These are phyloP conservation scores for Pleurotus tuoliensis DNA, from an alignment of 768 basidiomycete species.

Conservation along the genomic window DNA sequence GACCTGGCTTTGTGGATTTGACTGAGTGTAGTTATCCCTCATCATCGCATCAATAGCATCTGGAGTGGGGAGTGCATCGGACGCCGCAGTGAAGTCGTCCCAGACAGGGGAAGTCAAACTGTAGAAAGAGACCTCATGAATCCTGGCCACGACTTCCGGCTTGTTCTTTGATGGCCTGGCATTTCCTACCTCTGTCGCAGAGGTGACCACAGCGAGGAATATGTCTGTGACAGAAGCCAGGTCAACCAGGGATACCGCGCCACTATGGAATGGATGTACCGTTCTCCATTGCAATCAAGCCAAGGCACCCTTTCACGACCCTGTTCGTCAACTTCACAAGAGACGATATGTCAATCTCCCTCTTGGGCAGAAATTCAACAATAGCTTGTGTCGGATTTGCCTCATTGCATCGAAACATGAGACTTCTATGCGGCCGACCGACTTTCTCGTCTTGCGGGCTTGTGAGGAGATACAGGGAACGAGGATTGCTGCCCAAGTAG, in stretches of 20 bases:
- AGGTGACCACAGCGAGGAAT: slow-evolving; percentile 80
- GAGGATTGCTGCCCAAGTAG: slow-evolving; percentile 63
- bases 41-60: slow-evolving; percentile 50
- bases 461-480: slow-evolving; percentile 71
- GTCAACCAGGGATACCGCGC: slow-evolving; percentile 6
- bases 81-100: slow-evolving; percentile 65
- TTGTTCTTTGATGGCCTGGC: slow-evolving; percentile 54
- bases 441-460: slow-evolving; percentile 60
- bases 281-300: slow-evolving; percentile 70
- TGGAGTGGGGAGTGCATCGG: slow-evolving; percentile 51
- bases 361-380: slow-evolving; percentile 79
- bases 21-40: slow-evolving; percentile 45
- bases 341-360: slow-evolving; percentile 64
- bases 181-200: slow-evolving; percentile 72
- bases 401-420: slow-evolving; percentile 69
- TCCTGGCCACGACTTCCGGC: slow-evolving; percentile 72
- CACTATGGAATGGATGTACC: slow-evolving; percentile 35
- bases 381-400: slow-evolving; percentile 58
- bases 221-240: slow-evolving; percentile 48
- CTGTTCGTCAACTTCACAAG: slow-evolving; percentile 68
- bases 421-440: slow-evolving; percentile 57
- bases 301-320: slow-evolving; percentile 78
- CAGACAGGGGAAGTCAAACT: slow-evolving; percentile 79
- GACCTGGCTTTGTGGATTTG: slow-evolving; percentile 40
- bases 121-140: slow-evolving; percentile 88